A percentile compares a stretch with the other conserved stretches of the same genome.
These are phyloP conservation scores for Coemansia sp. DNA, from an alignment of 192 early-diverging fungal species.

Conservation along the genomic window DNA sequence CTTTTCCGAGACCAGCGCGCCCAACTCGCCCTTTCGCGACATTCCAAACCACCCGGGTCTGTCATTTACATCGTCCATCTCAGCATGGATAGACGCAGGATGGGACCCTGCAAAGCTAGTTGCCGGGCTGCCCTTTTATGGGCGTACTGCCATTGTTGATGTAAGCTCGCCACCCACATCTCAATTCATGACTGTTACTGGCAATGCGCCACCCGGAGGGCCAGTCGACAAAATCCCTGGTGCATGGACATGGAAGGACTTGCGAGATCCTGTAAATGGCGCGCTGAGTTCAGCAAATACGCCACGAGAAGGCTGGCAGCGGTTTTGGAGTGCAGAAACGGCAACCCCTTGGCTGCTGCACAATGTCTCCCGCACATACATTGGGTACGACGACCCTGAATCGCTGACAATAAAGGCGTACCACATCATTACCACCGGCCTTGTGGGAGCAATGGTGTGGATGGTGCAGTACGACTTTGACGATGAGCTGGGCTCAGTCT, in stretches of 20 bases:
- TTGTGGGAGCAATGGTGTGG: conserved; percentile 74
- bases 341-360: conserved; percentile 73
- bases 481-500: conserved; percentile 54
- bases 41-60: conserved; percentile 33
- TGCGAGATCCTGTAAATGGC: conserved; percentile 36
- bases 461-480: conserved; percentile 63
- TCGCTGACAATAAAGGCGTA: conserved; percentile 62
- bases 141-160: conserved; percentile 43
- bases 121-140: conserved; percentile 66
- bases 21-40: conserved; percentile 57
- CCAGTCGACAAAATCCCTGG: conserved; percentile 44
- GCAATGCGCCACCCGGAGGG: conserved; percentile 33
- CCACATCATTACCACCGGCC: conserved; percentile 42
- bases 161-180: not conserved
- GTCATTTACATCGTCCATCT: conserved; percentile 54
- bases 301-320: conserved; percentile 56
- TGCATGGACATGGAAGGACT: conserved; percentile 47
- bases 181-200: conserved; percentile 40
- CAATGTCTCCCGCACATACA: conserved; percentile 56
- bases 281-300: conserved; percentile 21
- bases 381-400: conserved; percentile 68
- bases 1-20: conserved; percentile 53
- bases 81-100: conserved; percentile 56
- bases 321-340: conserved; percentile 61
- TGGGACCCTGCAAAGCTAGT: conserved; percentile 62